Evolutionary conservation across 331 rosid genomes (phyloP).

Genomic region (Quercus tomentella): DNA sequence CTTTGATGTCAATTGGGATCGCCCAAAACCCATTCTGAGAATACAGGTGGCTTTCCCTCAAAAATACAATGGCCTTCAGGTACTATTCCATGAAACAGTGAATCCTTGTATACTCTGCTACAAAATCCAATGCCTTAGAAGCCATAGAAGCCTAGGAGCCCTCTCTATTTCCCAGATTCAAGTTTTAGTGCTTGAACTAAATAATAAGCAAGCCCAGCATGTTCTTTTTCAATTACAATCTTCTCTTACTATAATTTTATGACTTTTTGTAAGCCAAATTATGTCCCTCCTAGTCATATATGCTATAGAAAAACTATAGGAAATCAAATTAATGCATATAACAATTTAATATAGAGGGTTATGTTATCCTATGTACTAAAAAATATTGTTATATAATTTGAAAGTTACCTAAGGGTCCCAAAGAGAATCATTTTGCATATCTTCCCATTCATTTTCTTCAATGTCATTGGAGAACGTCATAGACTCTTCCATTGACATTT

Average conservation of each 20-base stretch:
- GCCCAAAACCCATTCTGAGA: background rate
- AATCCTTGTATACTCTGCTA: background rate
- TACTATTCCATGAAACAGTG: background rate
- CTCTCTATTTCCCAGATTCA: background rate
- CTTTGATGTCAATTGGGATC: no score
- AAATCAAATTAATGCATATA: background rate
- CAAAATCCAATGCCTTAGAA: background rate
- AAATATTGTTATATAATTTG: background rate
- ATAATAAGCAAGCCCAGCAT: background rate
- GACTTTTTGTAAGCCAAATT: background rate
- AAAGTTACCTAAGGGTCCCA: slow-evolving; percentile 38
- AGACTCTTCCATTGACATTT: slow-evolving; percentile 48
- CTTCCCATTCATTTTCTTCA: slow-evolving; percentile 28
- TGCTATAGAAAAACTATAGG: background rate
- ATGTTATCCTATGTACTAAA: background rate
- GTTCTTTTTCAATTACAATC: background rate
- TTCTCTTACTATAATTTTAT: background rate
- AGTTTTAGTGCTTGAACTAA: background rate
- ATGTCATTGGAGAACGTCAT: slow-evolving; percentile 29
- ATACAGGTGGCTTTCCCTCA: background rate
- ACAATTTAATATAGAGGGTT: background rate
- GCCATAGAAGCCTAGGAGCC: background rate
- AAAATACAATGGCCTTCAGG: background rate
- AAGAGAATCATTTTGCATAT: slow-evolving; percentile 27
- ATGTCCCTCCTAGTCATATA: background rate